These are phyloP conservation scores for Paecilomyces fulvus DNA, from an alignment of 2,329 filamentous ascomycete genomes.

Conservation along the genomic window DNA sequence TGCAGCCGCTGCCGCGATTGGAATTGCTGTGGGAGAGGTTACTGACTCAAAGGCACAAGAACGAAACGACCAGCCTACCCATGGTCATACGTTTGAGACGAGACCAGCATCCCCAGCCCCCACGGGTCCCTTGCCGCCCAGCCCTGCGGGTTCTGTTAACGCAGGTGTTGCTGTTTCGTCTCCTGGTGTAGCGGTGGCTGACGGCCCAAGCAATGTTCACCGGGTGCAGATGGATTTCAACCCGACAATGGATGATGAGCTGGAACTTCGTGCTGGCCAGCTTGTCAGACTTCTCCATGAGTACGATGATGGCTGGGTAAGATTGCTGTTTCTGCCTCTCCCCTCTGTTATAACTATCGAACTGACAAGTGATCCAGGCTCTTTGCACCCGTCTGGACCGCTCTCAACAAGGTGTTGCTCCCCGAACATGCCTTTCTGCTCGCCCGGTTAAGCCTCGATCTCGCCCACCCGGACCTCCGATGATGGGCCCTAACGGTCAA, in stretches of 20 bases:
- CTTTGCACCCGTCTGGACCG: conserved; percentile 87
- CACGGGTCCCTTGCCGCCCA: conserved; percentile 12
- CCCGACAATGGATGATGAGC: conserved; percentile 85
- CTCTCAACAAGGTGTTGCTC: conserved; percentile 84
- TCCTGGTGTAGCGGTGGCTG: conserved; percentile 50
- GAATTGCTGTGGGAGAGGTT: conserved; percentile 32
- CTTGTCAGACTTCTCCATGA: conserved; percentile 85
- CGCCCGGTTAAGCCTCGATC: conserved; percentile 80
- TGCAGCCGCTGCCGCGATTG: conserved; percentile 27
- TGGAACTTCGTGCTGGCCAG: conserved; percentile 71
- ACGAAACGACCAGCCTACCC: conserved; percentile 12
- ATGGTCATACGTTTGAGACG: conserved; percentile 14
- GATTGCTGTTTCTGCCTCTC: conserved; percentile 24
- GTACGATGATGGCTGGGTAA: conserved; percentile 97
- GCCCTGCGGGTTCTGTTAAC: conserved; percentile 16
- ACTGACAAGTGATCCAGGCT: conserved; percentile 49
- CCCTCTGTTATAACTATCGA: conserved; percentile 12
- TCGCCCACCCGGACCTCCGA: conserved; percentile 29
- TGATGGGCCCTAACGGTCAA: conserved; percentile 26
- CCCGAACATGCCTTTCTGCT: conserved; percentile 85
- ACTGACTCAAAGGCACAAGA: conserved; percentile 21
- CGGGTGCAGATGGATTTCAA: conserved; percentile 91
- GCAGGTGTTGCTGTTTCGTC: conserved; percentile 32
- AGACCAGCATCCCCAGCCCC: conserved; percentile 14
- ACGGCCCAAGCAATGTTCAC: conserved; percentile 63